Conservation (phyloP, 2,329 filamentous ascomycete genomes). For the Corynespora cassiicola region DNA sequence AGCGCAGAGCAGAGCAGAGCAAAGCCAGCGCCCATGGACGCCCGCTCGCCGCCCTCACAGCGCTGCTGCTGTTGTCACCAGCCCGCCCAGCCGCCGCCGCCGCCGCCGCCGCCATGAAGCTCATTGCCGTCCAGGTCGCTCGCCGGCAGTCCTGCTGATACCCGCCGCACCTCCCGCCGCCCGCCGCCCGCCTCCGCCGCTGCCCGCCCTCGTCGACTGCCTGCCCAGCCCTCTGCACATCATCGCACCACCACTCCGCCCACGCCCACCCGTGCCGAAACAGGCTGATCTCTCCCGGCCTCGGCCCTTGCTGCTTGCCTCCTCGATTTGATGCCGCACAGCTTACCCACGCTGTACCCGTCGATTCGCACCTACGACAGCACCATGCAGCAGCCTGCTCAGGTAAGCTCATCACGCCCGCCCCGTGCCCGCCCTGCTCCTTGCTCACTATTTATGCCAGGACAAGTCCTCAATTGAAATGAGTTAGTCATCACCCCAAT, state of each 20-base stretch:
- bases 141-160: too few species aligned
- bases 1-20: too few species aligned
- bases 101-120: not conserved
- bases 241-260: slow-evolving; percentile 10
- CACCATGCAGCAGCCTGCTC: slow-evolving; percentile 53
- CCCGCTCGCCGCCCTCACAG: too few species aligned
- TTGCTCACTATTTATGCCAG: slow-evolving; percentile 39
- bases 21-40: too few species aligned
- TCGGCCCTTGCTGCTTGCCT: slow-evolving; percentile 12
- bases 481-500: slow-evolving; percentile 43
- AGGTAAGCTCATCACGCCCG: slow-evolving; percentile 57
- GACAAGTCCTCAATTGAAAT: slow-evolving; percentile 50
- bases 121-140: not conserved
- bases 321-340: slow-evolving; percentile 31
- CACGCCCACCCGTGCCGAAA: slow-evolving; percentile 1
- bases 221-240: slow-evolving; percentile 16
- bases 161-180: too few species aligned
- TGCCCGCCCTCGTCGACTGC: slow-evolving; percentile 6
- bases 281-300: slow-evolving; percentile 9
- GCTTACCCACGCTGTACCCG: slow-evolving; percentile 37
- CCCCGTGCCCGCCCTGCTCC: slow-evolving; percentile 7
- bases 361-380: slow-evolving; percentile 38
- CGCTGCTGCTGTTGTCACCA: too few species aligned
- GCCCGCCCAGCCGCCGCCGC: too few species aligned
- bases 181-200: slow-evolving; percentile 1